phyloP scores from a whole-genome alignment of 371 early-diverging fungal genomes.

The Quaeritorhiza haematococci region DNA sequence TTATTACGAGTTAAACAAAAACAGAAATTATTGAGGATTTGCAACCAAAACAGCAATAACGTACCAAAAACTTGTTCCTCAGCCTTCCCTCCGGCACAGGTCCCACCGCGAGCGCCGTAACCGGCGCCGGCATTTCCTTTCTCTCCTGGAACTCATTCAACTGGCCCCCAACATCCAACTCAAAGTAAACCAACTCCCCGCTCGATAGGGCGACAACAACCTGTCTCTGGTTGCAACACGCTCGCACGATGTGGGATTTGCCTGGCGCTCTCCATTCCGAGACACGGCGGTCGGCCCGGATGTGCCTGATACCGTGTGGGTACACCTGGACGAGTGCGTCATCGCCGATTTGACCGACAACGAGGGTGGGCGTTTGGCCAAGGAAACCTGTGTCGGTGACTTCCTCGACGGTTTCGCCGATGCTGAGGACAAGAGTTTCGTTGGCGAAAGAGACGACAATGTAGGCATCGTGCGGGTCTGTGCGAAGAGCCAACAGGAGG shows the following conservation, averaged over 20 bases:
- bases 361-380: constrained; percentile 73
- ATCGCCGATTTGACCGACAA: constrained; percentile 79
- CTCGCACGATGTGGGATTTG: constrained; percentile 60
- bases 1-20: background rate
- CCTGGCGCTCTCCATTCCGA: constrained; percentile 92
- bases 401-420: constrained; percentile 94
- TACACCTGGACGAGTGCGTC: constrained; percentile 87
- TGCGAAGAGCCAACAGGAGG: background rate
- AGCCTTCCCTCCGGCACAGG: constrained; percentile 77
- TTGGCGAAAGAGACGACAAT: constrained; percentile 92
- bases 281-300: constrained; percentile 77
- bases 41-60: constrained; percentile 3
- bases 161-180: constrained; percentile 79
- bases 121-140: constrained; percentile 63
- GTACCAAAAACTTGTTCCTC: constrained; percentile 66
- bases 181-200: constrained; percentile 88
- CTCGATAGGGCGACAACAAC: constrained; percentile 78
- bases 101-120: constrained; percentile 74
- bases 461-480: constrained; percentile 69
- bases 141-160: constrained; percentile 84
- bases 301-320: constrained; percentile 85
- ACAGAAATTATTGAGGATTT: background rate
- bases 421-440: constrained; percentile 86
- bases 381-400: constrained; percentile 85
- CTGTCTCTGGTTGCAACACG: constrained; percentile 75